Evolutionary conservation across 192 early-diverging fungal genomes (phyloP).

Genomic region (Dissophora globulifera): DNA sequence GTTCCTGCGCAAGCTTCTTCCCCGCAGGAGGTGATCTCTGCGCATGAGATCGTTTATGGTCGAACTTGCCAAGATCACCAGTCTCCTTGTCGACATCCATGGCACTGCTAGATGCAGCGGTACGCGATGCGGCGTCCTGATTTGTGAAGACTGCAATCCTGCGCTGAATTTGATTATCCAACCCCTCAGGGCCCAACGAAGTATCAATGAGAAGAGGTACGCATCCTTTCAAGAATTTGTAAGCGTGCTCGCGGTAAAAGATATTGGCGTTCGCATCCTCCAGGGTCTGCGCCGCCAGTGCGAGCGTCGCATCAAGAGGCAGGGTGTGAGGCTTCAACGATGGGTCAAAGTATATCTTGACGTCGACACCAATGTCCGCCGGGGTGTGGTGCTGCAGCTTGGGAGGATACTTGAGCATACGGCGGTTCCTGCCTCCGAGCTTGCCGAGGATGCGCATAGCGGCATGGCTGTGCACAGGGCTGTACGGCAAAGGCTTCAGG

Average conservation of each 20-base stretch:
- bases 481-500: constrained; percentile 88
- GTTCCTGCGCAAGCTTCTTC: constrained; percentile 73
- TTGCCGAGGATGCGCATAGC: constrained; percentile 96
- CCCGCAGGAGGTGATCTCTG: constrained; percentile 57
- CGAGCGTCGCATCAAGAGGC: constrained; percentile 68
- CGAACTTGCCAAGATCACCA: constrained; percentile 44
- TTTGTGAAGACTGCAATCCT: constrained; percentile 40
- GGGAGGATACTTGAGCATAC: constrained; percentile 81
- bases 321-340: constrained; percentile 59
- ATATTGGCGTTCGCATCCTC: constrained; percentile 60
- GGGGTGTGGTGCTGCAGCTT: constrained; percentile 56
- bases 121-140: constrained; percentile 19
- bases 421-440: constrained; percentile 96
- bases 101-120: constrained; percentile 14
- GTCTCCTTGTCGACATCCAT: constrained; percentile 58
- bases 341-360: constrained; percentile 69
- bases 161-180: constrained; percentile 56
- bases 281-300: constrained; percentile 63
- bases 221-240: constrained; percentile 74
- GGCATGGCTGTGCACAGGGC: constrained; percentile 80
- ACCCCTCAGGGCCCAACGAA: constrained; percentile 60
- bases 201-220: constrained; percentile 75
- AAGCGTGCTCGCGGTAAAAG: constrained; percentile 69
- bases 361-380: constrained; percentile 66
- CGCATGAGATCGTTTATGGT: constrained; percentile 26